Conservation (phyloP, 2,329 filamentous ascomycete genomes). For the Pyrenochaeta sp. region DNA sequence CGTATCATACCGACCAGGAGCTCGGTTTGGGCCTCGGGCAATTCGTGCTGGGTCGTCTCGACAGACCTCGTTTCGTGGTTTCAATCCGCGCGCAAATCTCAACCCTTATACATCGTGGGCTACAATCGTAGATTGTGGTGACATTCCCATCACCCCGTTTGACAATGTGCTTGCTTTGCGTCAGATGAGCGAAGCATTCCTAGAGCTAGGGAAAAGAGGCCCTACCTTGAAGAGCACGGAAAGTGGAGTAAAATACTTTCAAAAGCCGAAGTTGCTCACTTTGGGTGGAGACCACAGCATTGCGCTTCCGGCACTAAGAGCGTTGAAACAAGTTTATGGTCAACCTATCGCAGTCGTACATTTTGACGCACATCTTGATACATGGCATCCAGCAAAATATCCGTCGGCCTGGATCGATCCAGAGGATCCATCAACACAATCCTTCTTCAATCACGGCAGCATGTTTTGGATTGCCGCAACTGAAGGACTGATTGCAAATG, state of each 20-base stretch:
- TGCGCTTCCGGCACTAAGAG: slow-evolving; percentile 59
- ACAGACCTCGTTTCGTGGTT: slow-evolving; percentile 80
- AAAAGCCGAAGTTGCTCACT: slow-evolving; percentile 56
- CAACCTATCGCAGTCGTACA: slow-evolving; percentile 58
- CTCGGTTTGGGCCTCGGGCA: slow-evolving; percentile 83
- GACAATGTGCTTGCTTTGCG: slow-evolving; percentile 81
- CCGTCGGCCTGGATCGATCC: slow-evolving; percentile 73
- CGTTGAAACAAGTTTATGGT: slow-evolving; percentile 55
- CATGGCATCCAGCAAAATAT: slow-evolving; percentile 84
- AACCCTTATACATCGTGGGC: slow-evolving; percentile 87
- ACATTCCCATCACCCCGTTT: slow-evolving; percentile 85
- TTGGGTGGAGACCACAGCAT: slow-evolving; percentile 61
- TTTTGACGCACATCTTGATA: slow-evolving; percentile 74
- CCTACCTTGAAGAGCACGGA: slow-evolving; percentile 44
- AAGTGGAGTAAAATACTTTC: slow-evolving; percentile 51
- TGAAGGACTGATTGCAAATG: slow-evolving; percentile 79
- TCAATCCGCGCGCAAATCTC: slow-evolving; percentile 80
- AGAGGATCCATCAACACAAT: slow-evolving; percentile 64
- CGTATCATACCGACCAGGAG: slow-evolving; percentile 54
- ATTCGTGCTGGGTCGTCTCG: slow-evolving; percentile 84
- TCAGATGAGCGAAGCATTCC: slow-evolving; percentile 85
- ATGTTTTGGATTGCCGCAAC: slow-evolving; percentile 91
- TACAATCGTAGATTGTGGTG: slow-evolving; percentile 84
- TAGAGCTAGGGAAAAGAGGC: slow-evolving; percentile 66
- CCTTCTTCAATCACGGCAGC: slow-evolving; percentile 83